Evolutionary conservation across 768 basidiomycete genomes (phyloP).

Genomic region (Cystobasidiopsis lactophilus): DNA sequence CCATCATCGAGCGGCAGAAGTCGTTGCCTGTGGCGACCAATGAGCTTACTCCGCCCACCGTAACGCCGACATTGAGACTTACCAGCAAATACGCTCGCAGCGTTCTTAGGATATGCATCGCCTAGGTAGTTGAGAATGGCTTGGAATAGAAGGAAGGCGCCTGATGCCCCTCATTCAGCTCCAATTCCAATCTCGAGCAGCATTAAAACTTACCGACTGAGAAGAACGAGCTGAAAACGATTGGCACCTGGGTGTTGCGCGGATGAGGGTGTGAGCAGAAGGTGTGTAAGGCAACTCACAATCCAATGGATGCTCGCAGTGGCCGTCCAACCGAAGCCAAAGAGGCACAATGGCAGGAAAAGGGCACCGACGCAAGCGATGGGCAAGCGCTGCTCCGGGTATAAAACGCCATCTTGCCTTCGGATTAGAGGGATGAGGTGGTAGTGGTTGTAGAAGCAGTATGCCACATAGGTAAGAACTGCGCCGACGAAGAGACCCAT

Average conservation of each 20-base stretch:
- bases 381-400: constrained; percentile 5
- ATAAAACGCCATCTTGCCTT: not conserved
- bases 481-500: not conserved
- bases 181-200: not conserved
- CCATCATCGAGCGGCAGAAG: constrained; percentile 3
- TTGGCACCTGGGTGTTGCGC: no score
- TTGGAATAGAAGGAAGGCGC: constrained; percentile 13
- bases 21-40: not conserved
- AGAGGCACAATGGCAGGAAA: not conserved
- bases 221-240: no score
- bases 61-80: not conserved
- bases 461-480: constrained; percentile 6
- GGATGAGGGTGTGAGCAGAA: no score
- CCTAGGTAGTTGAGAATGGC: constrained; percentile 4
- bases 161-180: not conserved
- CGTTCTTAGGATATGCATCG: constrained; percentile 10
- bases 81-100: constrained; percentile 9
- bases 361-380: not conserved
- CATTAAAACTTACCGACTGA: not conserved
- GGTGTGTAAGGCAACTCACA: not conserved
- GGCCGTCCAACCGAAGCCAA: constrained; percentile 1
- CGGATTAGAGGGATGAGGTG: constrained; percentile 4
- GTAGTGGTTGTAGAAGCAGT: constrained; percentile 3
- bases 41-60: not conserved
- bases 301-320: constrained; percentile 1